phyloP scores from a whole-genome alignment of 495 filamentous ascomycete genomes.

The Penicillium diatomitis region DNA sequence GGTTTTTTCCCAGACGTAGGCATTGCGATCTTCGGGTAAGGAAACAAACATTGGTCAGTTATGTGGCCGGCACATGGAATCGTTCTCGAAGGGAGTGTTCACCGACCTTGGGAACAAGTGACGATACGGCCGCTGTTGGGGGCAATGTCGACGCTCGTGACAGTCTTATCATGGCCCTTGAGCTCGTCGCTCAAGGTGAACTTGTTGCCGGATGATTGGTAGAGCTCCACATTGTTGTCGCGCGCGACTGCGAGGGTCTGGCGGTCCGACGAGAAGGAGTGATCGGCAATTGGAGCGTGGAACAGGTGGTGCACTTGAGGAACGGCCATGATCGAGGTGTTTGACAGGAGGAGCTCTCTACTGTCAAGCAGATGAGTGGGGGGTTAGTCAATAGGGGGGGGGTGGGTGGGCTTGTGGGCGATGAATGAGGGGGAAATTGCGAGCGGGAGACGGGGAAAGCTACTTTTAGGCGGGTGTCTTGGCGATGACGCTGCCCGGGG shows the following conservation, averaged over 20 bases:
- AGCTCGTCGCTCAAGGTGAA: constrained; percentile 86
- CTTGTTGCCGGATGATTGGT: constrained; percentile 59
- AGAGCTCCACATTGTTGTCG: constrained; percentile 87
- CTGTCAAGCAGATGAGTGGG: constrained; percentile 51
- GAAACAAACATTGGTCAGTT: not conserved
- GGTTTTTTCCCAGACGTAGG: constrained; percentile 93
- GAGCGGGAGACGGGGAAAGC: constrained; percentile 3
- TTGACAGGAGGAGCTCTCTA: constrained; percentile 99
- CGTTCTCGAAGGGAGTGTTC: not conserved
- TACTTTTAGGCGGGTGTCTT: not conserved
- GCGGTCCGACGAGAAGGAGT: constrained; percentile 92
- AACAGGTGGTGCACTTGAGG: constrained; percentile 96
- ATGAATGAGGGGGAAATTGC: constrained; percentile 1
- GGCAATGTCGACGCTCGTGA: constrained; percentile 94
- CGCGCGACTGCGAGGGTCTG: constrained; percentile 83
- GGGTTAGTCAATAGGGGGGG: not conserved
- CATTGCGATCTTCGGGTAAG: constrained; percentile 74
- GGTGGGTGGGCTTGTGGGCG: constrained; percentile 1
- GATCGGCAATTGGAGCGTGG: constrained; percentile 91
- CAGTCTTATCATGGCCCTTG: constrained; percentile 91
- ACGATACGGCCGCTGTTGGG: constrained; percentile 85
- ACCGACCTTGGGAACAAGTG: constrained; percentile 86
- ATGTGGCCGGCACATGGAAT: not conserved
- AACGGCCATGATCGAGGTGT: constrained; percentile 53
- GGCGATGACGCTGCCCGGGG: constrained; percentile 17